Percentiles rank a stretch among this genome's conserved stretches.
These are phyloP conservation scores for Clitopilus passeckerianus DNA, from an alignment of 768 basidiomycete genomes.

Conservation along the genomic window DNA sequence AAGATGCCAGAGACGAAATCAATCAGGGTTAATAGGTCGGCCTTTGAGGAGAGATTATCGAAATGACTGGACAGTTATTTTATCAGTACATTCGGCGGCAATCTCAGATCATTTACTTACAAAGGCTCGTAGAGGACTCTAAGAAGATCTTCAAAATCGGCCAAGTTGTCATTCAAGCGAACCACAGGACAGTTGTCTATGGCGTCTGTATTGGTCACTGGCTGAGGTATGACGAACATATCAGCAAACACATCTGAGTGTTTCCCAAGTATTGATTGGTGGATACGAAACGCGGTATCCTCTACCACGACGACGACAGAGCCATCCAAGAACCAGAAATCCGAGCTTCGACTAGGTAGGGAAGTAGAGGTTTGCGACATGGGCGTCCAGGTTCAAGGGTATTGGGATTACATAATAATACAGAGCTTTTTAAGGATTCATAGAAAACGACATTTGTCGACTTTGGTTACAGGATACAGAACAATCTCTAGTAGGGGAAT, in stretches of 20 bases:
- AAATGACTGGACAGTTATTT: constrained; percentile 23
- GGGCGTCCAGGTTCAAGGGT: constrained; percentile 9
- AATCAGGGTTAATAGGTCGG: constrained; percentile 28
- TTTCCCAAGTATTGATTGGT: constrained; percentile 31
- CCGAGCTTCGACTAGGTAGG: constrained; percentile 9
- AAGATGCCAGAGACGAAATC: constrained; percentile 36
- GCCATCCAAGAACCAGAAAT: constrained; percentile 34
- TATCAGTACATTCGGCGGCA: not conserved
- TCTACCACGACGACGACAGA: constrained; percentile 32
- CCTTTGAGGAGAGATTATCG: constrained; percentile 27
- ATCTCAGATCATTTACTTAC: constrained; percentile 17
- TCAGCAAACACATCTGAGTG: constrained; percentile 35
- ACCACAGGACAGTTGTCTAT: constrained; percentile 34
- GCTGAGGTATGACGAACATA: constrained; percentile 32
- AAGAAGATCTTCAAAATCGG: constrained; percentile 30
- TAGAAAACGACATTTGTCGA: no score
- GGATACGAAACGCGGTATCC: constrained; percentile 26
- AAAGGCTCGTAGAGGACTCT: constrained; percentile 32
- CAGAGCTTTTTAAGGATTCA: not conserved
- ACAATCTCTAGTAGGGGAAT: no score
- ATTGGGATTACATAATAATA: constrained; percentile 3
- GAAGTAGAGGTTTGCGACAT: constrained; percentile 3
- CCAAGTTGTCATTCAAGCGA: constrained; percentile 22
- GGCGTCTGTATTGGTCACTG: constrained; percentile 17
- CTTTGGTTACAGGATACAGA: no score